Evolutionary conservation across 2,329 filamentous ascomycete species (phyloP).

Genomic region (Beauveria australis): DNA sequence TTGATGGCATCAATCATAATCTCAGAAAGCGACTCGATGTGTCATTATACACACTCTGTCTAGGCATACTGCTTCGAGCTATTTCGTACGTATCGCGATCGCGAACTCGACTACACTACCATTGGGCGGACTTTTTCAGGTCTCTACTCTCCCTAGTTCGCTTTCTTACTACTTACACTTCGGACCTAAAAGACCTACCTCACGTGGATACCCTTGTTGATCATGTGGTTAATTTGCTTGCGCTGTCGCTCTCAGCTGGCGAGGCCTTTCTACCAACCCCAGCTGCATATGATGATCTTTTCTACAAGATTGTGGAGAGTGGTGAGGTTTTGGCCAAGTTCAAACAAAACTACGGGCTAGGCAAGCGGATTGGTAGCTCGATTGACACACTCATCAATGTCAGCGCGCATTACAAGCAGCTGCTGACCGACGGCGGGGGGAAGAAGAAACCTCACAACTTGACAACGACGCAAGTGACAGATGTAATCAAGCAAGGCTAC

Average conservation of each 20-base stretch:
- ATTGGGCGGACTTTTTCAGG: conserved; percentile 94
- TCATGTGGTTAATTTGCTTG: conserved; percentile 72
- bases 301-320: conserved; percentile 95
- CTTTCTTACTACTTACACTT: conserved; percentile 80
- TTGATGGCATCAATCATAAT: conserved; percentile 92
- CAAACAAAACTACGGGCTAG: conserved; percentile 62
- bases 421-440: conserved; percentile 54
- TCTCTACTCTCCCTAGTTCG: conserved; percentile 79
- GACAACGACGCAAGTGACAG: conserved; percentile 75
- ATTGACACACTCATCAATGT: conserved; percentile 81
- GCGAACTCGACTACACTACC: conserved; percentile 73
- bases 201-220: conserved; percentile 68
- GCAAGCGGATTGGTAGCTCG: conserved; percentile 53
- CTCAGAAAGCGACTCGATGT: conserved; percentile 77
- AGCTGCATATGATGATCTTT: conserved; percentile 86
- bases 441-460: conserved; percentile 54
- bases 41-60: conserved; percentile 70
- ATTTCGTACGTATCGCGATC: conserved; percentile 78
- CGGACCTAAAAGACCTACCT: conserved; percentile 62
- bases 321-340: conserved; percentile 78
- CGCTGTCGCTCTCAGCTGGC: conserved; percentile 74
- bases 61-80: conserved; percentile 75
- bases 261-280: conserved; percentile 87
- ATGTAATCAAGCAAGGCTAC: conserved; percentile 93
- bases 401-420: conserved; percentile 75